phyloP scores from a whole-genome alignment of 2,329 filamentous ascomycete genomes.

The Didymosphaeria variabile region DNA sequence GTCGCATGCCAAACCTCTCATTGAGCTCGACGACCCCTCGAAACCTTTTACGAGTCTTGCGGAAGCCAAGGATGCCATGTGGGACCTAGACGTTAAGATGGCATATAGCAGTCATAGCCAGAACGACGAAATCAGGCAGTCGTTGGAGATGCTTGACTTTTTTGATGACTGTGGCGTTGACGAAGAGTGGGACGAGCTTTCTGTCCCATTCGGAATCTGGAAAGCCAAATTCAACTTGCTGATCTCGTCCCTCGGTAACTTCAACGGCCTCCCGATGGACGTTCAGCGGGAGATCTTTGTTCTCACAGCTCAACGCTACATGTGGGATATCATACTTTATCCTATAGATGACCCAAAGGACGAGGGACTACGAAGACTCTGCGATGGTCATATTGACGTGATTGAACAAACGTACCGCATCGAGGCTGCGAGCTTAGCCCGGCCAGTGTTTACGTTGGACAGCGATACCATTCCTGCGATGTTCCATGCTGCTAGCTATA shows the following conservation, averaged over 20 bases:
- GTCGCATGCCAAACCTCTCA: constrained; percentile 14
- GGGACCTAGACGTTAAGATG: not conserved
- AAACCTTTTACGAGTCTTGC: not conserved
- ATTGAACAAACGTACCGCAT: not conserved
- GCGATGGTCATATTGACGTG: not conserved
- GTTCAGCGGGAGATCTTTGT: not conserved
- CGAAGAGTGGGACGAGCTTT: not conserved
- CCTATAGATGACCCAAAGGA: not conserved
- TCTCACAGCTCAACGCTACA: not conserved
- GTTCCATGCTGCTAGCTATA: not conserved
- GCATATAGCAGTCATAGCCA: not conserved
- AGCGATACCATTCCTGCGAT: not conserved
- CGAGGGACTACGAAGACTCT: not conserved
- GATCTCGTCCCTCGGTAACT: not conserved
- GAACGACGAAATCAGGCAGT: not conserved
- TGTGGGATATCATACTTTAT: not conserved
- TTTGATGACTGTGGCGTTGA: not conserved
- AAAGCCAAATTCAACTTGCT: not conserved
- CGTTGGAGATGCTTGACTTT: not conserved
- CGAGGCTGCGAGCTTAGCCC: not conserved
- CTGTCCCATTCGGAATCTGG: not conserved
- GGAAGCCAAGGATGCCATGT: not conserved
- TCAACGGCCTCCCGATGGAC: not conserved
- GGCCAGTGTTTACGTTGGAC: not conserved
- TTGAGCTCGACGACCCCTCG: constrained; percentile 13